Conservation (phyloP, 1,284 basidiomycete genomes). For the Cystobasidium sp. region DNA sequence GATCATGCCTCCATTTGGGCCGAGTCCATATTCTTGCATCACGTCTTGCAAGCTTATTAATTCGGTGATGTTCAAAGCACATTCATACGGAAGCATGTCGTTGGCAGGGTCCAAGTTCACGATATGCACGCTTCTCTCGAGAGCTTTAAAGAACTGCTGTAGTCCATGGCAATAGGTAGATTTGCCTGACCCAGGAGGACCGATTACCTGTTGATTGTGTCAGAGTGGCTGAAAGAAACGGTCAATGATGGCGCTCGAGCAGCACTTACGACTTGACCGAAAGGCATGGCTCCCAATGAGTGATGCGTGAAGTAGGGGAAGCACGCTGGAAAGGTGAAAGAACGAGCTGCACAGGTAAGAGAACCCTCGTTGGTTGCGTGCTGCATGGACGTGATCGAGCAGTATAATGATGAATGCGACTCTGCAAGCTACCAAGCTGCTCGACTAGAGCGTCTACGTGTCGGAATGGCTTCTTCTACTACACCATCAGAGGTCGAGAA, state of each 20-base stretch:
- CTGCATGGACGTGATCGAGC: conserved; percentile 5
- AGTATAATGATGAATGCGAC: background rate
- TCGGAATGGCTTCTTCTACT: background rate
- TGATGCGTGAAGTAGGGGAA: too few relatives aligned
- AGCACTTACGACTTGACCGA: conserved; percentile 50
- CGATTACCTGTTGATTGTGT: conserved; percentile 66
- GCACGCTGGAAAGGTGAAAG: background rate
- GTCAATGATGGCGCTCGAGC: background rate
- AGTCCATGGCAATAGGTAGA: conserved; percentile 93
- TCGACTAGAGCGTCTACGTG: background rate
- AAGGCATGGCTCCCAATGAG: conserved; percentile 47
- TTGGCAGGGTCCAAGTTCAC: conserved; percentile 98
- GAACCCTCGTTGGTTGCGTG: too few relatives aligned
- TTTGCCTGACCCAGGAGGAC: conserved; percentile 90
- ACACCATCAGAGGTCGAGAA: conserved; percentile 74
- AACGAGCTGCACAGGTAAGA: background rate
- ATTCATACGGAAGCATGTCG: conserved; percentile 85
- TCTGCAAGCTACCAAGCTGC: conserved; percentile 4
- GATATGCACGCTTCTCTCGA: conserved; percentile 81
- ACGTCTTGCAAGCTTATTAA: conserved; percentile 87
- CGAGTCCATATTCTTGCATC: conserved; percentile 82
- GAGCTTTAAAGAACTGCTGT: conserved; percentile 83
- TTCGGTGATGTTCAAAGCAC: conserved; percentile 80
- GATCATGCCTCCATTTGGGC: conserved; percentile 95
- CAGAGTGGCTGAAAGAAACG: background rate